A percentile compares a stretch with the other conserved stretches of the same genome.
These are phyloP conservation scores for Capronia americana DNA, from an alignment of 2,329 filamentous ascomycete species.

Conservation along the genomic window DNA sequence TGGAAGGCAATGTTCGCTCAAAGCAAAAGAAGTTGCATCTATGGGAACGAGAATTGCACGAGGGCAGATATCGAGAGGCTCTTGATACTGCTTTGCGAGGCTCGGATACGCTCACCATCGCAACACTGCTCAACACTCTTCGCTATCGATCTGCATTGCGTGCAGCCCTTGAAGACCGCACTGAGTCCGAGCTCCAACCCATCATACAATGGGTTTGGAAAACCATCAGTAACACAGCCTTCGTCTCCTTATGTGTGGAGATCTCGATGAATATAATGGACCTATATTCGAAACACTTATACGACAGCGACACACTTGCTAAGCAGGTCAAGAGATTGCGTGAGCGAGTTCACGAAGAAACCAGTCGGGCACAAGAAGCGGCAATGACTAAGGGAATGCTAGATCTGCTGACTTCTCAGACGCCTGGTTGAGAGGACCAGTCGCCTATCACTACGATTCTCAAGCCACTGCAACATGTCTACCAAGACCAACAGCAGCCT, in stretches of 20 bases:
- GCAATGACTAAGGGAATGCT: conserved; percentile 87
- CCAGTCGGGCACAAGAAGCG: conserved; percentile 83
- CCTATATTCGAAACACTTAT: conserved; percentile 81
- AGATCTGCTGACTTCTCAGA: conserved; percentile 60
- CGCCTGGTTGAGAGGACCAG: conserved; percentile 12
- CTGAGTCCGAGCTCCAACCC: conserved; percentile 81
- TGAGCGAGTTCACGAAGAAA: conserved; percentile 73
- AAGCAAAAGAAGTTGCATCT: conserved; percentile 69
- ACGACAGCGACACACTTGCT: conserved; percentile 74
- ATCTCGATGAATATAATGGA: conserved; percentile 82
- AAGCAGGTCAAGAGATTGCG: conserved; percentile 72
- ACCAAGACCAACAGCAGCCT: neutral
- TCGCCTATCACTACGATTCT: neutral
- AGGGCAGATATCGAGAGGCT: conserved; percentile 76
- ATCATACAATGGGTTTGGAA: conserved; percentile 82
- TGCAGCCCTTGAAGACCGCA: conserved; percentile 77
- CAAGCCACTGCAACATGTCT: neutral
- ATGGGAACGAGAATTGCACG: conserved; percentile 84
- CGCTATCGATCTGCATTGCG: conserved; percentile 86
- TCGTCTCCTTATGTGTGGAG: conserved; percentile 81
- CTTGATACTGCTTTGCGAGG: conserved; percentile 77
- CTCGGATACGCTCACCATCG: conserved; percentile 64
- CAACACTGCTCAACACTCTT: conserved; percentile 82
- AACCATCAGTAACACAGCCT: conserved; percentile 77
- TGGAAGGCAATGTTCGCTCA: conserved; percentile 73